Conservation (phyloP, 2,329 filamentous ascomycete genomes). For the Apiospora rasikravindrae region DNA sequence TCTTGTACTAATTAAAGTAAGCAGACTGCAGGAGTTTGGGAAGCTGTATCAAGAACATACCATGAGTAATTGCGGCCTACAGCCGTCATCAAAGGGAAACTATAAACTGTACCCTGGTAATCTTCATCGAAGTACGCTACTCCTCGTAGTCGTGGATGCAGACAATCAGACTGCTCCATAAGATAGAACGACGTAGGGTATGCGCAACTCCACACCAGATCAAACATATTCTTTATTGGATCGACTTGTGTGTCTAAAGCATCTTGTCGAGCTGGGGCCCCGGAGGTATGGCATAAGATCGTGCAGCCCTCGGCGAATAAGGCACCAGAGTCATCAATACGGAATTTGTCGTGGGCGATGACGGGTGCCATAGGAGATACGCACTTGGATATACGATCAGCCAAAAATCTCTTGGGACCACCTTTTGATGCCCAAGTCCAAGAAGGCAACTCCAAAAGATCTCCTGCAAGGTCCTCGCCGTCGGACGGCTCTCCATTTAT, state of each 20-base stretch:
- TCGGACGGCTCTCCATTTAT: no score
- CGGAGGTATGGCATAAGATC: background rate
- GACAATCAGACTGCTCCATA: background rate
- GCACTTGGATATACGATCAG: background rate
- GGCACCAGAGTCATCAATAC: background rate
- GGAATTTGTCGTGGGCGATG: background rate
- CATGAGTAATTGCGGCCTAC: background rate
- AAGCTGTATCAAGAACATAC: background rate
- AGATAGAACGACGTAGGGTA: no score
- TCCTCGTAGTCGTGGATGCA: background rate
- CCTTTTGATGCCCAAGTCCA: conserved; percentile 7
- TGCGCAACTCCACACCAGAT: no score
- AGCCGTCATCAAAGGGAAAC: background rate
- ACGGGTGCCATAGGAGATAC: background rate
- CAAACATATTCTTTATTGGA: background rate
- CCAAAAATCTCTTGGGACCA: background rate
- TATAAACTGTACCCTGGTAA: background rate
- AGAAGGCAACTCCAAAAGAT: background rate
- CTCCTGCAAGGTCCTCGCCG: background rate
- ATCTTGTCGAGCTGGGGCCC: no score
- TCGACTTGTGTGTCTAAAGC: no score
- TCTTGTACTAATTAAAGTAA: background rate
- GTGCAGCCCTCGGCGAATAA: background rate
- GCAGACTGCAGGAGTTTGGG: no score
- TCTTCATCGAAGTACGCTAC: background rate